Evolutionary conservation across 306 rosid genomes (phyloP).

Genomic region (Trichosanthes truncata): DNA sequence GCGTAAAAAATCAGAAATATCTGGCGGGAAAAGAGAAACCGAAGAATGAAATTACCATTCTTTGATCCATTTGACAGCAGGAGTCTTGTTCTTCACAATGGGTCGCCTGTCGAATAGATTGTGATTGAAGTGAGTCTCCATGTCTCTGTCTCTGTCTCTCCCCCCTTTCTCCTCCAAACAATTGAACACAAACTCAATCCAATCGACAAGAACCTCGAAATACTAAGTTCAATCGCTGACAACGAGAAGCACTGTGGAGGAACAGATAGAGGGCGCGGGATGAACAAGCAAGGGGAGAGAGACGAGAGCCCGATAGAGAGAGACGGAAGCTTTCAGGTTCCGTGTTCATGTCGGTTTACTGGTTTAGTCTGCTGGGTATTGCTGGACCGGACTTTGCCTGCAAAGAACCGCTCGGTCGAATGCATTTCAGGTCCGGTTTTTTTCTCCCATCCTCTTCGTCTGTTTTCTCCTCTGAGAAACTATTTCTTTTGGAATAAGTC

Average conservation of each 20-base stretch:
- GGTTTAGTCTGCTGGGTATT: conserved; percentile 3
- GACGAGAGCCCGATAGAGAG: not conserved
- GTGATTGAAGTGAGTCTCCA: conserved; percentile 5
- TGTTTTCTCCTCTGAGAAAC: too few relatives aligned
- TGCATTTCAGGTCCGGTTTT: not conserved
- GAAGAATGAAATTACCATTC: conserved; percentile 4
- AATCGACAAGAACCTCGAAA: not conserved
- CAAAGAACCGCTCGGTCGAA: not conserved
- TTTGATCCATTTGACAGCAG: conserved; percentile 10
- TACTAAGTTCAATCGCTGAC: not conserved
- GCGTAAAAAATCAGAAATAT: not conserved
- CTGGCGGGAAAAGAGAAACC: not conserved
- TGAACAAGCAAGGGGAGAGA: not conserved
- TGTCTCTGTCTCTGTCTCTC: not conserved
- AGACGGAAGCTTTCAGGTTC: conserved; percentile 5
- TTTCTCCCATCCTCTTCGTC: too few relatives aligned
- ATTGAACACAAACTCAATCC: not conserved
- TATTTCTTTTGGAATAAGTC: too few relatives aligned
- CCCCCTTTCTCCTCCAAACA: not conserved
- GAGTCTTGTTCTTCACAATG: conserved; percentile 7
- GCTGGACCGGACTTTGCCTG: not conserved
- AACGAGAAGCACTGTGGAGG: not conserved
- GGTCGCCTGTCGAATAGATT: conserved; percentile 8
- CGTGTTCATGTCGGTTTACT: not conserved
- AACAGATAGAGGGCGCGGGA: not conserved